Evolutionary conservation across 78 protist genomes (phyloP).

Genomic region (Dictyostelium citrinum): DNA sequence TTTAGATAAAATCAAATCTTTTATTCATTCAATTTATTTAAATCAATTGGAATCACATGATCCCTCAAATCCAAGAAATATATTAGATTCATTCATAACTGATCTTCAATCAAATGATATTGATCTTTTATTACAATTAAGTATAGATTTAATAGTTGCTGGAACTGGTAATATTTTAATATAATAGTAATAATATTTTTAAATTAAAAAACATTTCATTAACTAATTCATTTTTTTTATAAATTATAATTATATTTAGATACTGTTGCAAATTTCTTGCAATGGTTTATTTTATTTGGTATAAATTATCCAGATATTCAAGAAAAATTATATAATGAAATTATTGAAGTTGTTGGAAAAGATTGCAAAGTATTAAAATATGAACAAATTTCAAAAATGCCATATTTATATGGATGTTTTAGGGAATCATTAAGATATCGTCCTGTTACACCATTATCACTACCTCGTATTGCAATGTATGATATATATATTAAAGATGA

Average conservation of each 20-base stretch:
- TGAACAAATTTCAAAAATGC: not conserved
- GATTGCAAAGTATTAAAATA: not conserved
- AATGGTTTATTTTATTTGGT: not conserved
- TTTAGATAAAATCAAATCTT: not conserved
- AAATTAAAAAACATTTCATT: too few relatives aligned
- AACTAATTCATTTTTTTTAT: too few relatives aligned
- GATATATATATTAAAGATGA: not conserved
- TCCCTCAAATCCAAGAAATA: not conserved
- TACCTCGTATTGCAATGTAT: not conserved
- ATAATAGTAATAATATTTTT: too few relatives aligned
- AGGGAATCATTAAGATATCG: not conserved
- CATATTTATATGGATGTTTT: not conserved
- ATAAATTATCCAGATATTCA: constrained; percentile 44
- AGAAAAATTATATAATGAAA: constrained; percentile 2
- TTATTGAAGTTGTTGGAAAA: constrained; percentile 15
- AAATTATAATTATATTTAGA: not conserved
- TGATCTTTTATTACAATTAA: not conserved
- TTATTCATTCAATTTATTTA: not conserved
- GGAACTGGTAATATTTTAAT: constrained; percentile 9
- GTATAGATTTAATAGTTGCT: not conserved
- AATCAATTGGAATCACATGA: constrained; percentile 1
- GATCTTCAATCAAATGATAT: not conserved
- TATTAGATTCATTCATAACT: constrained; percentile 20
- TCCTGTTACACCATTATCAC: constrained; percentile 1
- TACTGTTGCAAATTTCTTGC: not conserved